phyloP scores from a whole-genome alignment of 352 stramenopile genomes.

The Globisporangium uncinulatum region DNA sequence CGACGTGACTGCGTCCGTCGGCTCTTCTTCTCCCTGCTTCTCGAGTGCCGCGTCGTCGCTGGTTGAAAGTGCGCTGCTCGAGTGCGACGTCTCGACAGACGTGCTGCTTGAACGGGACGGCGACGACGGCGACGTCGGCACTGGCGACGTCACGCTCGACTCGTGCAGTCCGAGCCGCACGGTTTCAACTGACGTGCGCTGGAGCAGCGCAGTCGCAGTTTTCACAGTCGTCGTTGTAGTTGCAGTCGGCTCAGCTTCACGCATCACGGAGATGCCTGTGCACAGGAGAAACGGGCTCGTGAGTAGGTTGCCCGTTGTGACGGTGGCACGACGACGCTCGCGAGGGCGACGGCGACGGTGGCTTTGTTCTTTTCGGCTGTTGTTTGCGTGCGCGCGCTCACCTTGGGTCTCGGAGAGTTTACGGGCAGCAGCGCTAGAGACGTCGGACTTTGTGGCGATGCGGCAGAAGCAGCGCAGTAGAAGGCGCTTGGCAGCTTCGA shows the following conservation, averaged over 20 bases:
- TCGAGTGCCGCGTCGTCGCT: neutral
- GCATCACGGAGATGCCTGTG: slow-evolving; percentile 14
- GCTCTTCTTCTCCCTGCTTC: slow-evolving; percentile 6
- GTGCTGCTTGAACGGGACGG: slow-evolving; percentile 7
- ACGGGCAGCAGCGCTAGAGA: neutral
- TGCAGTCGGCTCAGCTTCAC: slow-evolving; percentile 9
- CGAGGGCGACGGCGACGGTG: neutral
- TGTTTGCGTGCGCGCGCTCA: neutral
- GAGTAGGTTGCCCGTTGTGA: slow-evolving; percentile 10
- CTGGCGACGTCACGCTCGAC: slow-evolving; percentile 3
- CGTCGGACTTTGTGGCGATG: too few species aligned
- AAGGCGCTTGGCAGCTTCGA: slow-evolving; percentile 4
- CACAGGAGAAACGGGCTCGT: slow-evolving; percentile 7
- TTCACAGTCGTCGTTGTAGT: neutral
- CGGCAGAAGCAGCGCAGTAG: neutral
- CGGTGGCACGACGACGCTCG: neutral
- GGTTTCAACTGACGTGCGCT: slow-evolving; percentile 4
- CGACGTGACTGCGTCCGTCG: slow-evolving; percentile 16
- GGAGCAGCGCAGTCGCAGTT: neutral
- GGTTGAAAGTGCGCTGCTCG: neutral
- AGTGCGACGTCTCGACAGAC: neutral
- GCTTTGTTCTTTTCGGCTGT: neutral
- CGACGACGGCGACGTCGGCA: slow-evolving; percentile 11
- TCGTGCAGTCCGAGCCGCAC: slow-evolving; percentile 7
- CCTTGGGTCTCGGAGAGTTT: neutral